A percentile compares a stretch with the other conserved stretches of the same genome.
These are phyloP conservation scores for Alternaria triticimaculans DNA, from an alignment of 2,329 filamentous ascomycete species.

Conservation along the genomic window DNA sequence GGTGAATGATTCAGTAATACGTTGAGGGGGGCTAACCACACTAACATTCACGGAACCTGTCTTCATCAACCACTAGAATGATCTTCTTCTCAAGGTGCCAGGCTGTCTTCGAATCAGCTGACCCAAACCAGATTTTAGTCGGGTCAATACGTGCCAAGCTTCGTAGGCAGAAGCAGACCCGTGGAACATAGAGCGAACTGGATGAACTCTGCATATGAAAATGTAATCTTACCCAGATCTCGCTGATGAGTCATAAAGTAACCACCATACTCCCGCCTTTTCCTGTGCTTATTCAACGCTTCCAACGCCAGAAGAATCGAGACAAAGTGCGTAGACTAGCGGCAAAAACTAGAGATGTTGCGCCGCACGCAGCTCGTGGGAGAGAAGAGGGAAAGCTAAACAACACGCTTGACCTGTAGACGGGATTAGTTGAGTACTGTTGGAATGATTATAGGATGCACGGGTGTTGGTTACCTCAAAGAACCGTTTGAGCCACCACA, in stretches of 20 bases:
- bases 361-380: not conserved
- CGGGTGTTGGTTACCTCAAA: constrained; percentile 71
- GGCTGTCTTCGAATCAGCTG: not conserved
- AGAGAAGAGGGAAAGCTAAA: constrained; percentile 18
- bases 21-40: not conserved
- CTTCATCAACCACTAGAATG: not conserved
- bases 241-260: not conserved
- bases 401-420: constrained; percentile 42
- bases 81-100: not conserved
- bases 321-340: not conserved
- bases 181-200: not conserved
- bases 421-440: constrained; percentile 8
- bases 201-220: constrained; percentile 5
- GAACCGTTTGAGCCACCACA: constrained; percentile 99
- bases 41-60: not conserved
- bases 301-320: constrained; percentile 26
- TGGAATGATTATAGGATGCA: not conserved
- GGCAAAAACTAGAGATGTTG: not conserved
- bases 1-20: not conserved
- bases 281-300: constrained; percentile 12
- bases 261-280: constrained; percentile 17
- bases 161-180: constrained; percentile 2
- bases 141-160: not conserved
- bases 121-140: not conserved
- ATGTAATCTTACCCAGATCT: constrained; percentile 2